Conservation (phyloP, 331 rosid species). For the Acacia concinna region DNA sequence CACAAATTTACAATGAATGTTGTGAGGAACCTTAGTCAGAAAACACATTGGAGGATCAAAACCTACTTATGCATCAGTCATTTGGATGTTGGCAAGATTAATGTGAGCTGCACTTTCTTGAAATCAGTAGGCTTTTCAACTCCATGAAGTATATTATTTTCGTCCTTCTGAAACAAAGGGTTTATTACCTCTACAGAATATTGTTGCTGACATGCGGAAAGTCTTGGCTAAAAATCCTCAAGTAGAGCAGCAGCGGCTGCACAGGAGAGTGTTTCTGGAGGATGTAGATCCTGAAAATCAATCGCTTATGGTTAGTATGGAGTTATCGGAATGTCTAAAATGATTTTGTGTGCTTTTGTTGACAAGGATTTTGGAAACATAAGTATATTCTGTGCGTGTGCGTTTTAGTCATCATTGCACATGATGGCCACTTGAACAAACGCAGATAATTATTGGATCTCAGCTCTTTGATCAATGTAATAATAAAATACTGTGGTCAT, state of each 20-base stretch:
- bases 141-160: neutral
- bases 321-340: conserved; percentile 12
- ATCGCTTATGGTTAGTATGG: conserved; percentile 80
- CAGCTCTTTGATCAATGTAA: neutral
- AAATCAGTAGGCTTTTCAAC: neutral
- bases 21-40: conserved; percentile 2
- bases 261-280: conserved; percentile 95
- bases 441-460: neutral
- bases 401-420: neutral
- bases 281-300: conserved; percentile 78
- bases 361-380: neutral
- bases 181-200: conserved; percentile 51
- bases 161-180: neutral
- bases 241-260: conserved; percentile 93
- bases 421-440: neutral
- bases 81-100: neutral
- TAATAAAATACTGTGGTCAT: conserved; percentile 1
- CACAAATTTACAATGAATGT: conserved; percentile 1
- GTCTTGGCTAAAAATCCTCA: conserved; percentile 96
- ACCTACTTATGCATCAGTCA: neutral
- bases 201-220: conserved; percentile 96
- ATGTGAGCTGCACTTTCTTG: neutral
- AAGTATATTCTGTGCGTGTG: neutral
- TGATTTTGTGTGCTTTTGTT: neutral
- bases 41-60: conserved; percentile 4